Conservation (phyloP, 176 grass and related monocot genomes). For the Coix lacrymajobi region DNA sequence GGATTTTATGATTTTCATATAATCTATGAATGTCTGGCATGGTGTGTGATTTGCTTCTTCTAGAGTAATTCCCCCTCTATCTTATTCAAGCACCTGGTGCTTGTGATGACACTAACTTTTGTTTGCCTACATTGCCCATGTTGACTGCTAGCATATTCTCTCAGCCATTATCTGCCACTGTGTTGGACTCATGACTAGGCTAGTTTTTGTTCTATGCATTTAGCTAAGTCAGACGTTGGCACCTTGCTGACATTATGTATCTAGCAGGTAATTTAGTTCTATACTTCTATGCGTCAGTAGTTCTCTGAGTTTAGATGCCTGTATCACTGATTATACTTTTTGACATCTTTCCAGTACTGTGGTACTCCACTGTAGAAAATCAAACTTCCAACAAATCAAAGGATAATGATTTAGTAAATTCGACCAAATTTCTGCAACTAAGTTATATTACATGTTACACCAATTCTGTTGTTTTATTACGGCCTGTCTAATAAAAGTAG, state of each 20-base stretch:
- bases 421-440: not conserved
- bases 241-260: not conserved
- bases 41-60: not conserved
- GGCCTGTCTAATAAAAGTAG: not conserved
- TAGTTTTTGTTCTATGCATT: not conserved
- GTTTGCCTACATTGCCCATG: not conserved
- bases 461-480: not conserved
- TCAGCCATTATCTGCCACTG: not conserved
- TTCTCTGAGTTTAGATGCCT: not conserved
- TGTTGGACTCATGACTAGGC: not conserved
- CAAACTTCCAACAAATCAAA: conserved; percentile 8
- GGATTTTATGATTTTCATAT: not conserved
- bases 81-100: not conserved
- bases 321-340: not conserved
- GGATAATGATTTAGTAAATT: not conserved
- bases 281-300: not conserved
- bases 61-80: not conserved
- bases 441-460: not conserved
- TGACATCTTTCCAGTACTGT: not conserved
- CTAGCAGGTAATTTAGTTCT: not conserved
- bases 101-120: not conserved
- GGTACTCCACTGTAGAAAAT: not conserved
- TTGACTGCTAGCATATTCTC: not conserved
- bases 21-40: not conserved
- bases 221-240: not conserved